Evolutionary conservation across 495 filamentous ascomycete species (phyloP), one percentile per base, ranked within the genome.

Genomic region (Lindgomyces ingoldianus): DNA sequence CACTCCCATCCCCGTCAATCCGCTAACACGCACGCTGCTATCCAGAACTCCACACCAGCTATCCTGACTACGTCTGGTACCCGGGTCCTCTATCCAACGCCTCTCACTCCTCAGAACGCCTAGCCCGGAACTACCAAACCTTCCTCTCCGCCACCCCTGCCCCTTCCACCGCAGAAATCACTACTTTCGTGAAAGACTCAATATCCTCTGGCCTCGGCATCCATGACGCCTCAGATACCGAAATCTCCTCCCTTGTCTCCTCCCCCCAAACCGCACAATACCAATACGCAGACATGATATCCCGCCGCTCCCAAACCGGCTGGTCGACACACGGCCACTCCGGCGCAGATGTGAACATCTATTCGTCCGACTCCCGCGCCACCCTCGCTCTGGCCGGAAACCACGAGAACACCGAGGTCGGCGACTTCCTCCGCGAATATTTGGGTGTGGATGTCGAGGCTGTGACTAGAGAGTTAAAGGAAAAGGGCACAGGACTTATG

Each of bases 241-340:
- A 98, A 74, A 76, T 97, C 14, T 67, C 83, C n/a, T 66, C 73
- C 0, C 70, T 98, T 11, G 74, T 91, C n/a, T 74, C 82, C 14
- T 65, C 80, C 57, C 84, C 85, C 0, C 73, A 72, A 0, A 70
- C 74, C 1, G 75, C 86, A 0, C 68, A 77, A 1, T 83, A 84
- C 70, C 76, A 84, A n/a, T 90, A 98, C 69, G 85, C 91, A 0
- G 84, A 90, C 70, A 91, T 97, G 78, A 83, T 98, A 68, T 93
- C 89, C 67, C 81, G 89, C 11, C 82, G 95, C 53, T 89, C 92
- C 2, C 91, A 96, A 72, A 83, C 96, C 49, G 95, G 94, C 12
- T 98, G 95, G 95, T 85, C 81, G 29, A 96, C 91, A 0, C 91
- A 95, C 71, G 92, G 92, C 18, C 92, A 97, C 77, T 91, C 88